phyloP scores from a whole-genome alignment of 192 early-diverging fungal species.

The Coemansia sp. region DNA sequence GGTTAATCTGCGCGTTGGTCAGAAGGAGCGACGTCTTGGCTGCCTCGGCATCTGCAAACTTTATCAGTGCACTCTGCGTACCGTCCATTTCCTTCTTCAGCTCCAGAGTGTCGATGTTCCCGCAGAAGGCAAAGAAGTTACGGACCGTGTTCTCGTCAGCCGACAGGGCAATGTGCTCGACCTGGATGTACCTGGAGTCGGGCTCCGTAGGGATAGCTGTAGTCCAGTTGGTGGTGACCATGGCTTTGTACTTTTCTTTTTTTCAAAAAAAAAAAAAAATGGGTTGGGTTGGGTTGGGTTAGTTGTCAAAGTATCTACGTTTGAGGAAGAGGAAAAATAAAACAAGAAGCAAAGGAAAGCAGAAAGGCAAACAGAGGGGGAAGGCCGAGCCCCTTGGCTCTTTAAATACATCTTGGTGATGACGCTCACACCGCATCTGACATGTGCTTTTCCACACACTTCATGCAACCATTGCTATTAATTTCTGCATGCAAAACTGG shows the following conservation, averaged over 20 bases:
- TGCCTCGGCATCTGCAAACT: slow-evolving; percentile 26
- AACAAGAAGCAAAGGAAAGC: background rate
- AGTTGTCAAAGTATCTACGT: background rate
- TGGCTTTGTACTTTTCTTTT: slow-evolving; percentile 4
- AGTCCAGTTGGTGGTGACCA: slow-evolving; percentile 42
- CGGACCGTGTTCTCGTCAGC: slow-evolving; percentile 31
- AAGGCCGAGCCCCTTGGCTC: background rate
- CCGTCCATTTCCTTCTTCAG: slow-evolving; percentile 39
- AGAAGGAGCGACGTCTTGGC: slow-evolving; percentile 45
- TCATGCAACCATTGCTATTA: background rate
- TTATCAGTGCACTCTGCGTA: slow-evolving; percentile 36
- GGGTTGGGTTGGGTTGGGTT: background rate
- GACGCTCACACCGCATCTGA: background rate
- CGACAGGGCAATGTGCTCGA: slow-evolving; percentile 29
- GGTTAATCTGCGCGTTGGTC: slow-evolving; percentile 30
- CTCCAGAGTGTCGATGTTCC: slow-evolving; percentile 33
- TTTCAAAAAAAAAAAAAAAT: slow-evolving; percentile 11
- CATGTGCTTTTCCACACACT: slow-evolving; percentile 5
- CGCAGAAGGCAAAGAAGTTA: slow-evolving; percentile 49
- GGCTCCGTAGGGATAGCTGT: slow-evolving; percentile 22
- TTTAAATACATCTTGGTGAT: background rate
- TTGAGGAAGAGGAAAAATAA: background rate
- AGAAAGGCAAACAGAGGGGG: background rate
- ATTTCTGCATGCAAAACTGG: background rate
- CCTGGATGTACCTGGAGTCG: slow-evolving; percentile 32